A percentile compares a stretch with the other conserved stretches of the same genome.
phyloP scores from a whole-genome alignment of 345 rosid genomes.

The Erodium maritimum region DNA sequence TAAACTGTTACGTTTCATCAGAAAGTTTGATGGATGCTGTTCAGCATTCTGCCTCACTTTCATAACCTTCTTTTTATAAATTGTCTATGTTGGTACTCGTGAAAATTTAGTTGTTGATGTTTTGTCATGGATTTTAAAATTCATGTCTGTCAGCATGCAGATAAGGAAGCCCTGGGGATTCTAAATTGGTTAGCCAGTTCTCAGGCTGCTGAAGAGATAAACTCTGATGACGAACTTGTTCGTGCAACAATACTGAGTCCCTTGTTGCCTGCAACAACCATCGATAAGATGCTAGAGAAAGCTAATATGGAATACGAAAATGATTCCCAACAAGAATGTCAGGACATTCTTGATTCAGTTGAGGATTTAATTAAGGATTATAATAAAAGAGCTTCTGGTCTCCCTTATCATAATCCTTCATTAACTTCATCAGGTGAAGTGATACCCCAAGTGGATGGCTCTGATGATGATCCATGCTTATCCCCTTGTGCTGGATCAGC shows the following conservation, averaged over 20 bases:
- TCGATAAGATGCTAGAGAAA: constrained; percentile 63
- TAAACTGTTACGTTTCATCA: neutral
- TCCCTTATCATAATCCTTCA: constrained; percentile 13
- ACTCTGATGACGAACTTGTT: constrained; percentile 89
- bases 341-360: constrained; percentile 89
- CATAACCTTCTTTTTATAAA: neutral
- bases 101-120: neutral
- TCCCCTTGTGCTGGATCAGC: constrained; percentile 22
- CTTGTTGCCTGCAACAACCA: constrained; percentile 50
- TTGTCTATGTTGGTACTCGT: neutral
- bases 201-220: constrained; percentile 83
- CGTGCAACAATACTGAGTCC: constrained; percentile 74
- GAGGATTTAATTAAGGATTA: constrained; percentile 35
- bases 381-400: constrained; percentile 25
- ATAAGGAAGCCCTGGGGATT: constrained; percentile 62
- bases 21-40: constrained; percentile 1
- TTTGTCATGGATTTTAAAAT: constrained; percentile 1
- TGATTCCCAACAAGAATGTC: constrained; percentile 87
- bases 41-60: neutral
- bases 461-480: constrained; percentile 26
- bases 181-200: constrained; percentile 87
- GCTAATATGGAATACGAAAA: constrained; percentile 66
- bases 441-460: constrained; percentile 38
- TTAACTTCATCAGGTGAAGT: constrained; percentile 28
- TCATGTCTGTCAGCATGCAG: constrained; percentile 34